Evolutionary conservation across 2,329 filamentous ascomycete genomes (phyloP), one percentile per base, ranked within the genome.

Genomic region (Lachnellula suecica): DNA sequence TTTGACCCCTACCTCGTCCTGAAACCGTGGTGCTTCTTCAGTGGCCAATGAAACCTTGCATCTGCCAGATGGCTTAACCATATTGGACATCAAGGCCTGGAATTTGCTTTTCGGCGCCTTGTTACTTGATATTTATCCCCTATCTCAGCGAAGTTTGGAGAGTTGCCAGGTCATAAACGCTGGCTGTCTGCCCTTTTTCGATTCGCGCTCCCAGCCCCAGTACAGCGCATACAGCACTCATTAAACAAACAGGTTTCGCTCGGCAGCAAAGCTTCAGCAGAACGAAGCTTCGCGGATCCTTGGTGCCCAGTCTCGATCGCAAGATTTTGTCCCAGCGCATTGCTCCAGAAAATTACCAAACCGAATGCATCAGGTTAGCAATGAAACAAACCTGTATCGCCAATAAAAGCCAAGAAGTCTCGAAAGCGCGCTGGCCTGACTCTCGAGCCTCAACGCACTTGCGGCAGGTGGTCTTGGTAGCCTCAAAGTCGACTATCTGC

Each of bases 1-100:
- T 44, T 52, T 52, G 49, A 49, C 52, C 57, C 52, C 49, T 55
- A 44, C 51, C 51, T 59, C 57, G 58, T 57, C 53, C 40, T 53
- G 52, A 57, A 59, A 59, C 54, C 47, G 50, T 37, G 44, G n/a
- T n/a, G n/a, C n/a, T n/a, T n/a, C n/a, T n/a, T 44, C 42, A 31
- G 38, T 27, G 45, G 43, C 41, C 51, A 34, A 46, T 27, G 23
- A 44, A 20, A 17, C 10, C 13, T 9, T 17, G 22, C 17, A n/a
- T 17, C 24, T 24, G 24, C 15, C 45, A 34, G 22, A 13, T 19
- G n/a, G n/a, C n/a, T n/a, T n/a, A n/a, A n/a, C n/a, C n/a, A n/a
- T n/a, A n/a, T n/a, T n/a, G n/a, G n/a, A n/a, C n/a, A n/a, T n/a
- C 27, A 31, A 31, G 27, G 27, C 7, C 27, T 31, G 27, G 27